Evolutionary conservation across 306 rosid species (phyloP).

Genomic region (Begonia masoniana): DNA sequence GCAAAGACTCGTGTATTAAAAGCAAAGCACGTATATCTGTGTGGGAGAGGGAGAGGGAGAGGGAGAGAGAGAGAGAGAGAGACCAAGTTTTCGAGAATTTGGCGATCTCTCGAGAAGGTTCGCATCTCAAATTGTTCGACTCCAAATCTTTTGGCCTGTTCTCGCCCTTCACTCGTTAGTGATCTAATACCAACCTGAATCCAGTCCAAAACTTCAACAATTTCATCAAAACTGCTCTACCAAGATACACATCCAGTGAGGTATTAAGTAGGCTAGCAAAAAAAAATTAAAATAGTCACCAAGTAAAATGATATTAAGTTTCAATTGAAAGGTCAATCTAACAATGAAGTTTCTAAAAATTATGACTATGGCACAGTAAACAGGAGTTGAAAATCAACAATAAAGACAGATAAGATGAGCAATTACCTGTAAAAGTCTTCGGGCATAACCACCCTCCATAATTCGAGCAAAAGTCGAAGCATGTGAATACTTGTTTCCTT

Average conservation of each 20-base stretch:
- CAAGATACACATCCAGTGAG: too few species aligned
- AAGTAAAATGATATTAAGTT: too few species aligned
- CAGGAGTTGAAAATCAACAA: too few species aligned
- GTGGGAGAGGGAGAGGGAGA: slow-evolving; percentile 12
- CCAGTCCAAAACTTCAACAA: slow-evolving; percentile 8
- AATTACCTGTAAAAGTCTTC: slow-evolving; percentile 85
- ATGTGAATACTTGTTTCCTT: slow-evolving; percentile 84
- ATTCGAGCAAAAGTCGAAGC: slow-evolving; percentile 97
- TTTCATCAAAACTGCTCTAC: too few species aligned
- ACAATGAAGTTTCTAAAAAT: too few species aligned
- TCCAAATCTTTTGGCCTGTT: slow-evolving; percentile 77
- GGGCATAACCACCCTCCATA: slow-evolving; percentile 93
- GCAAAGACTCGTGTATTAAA: too few species aligned
- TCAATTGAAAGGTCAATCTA: too few species aligned
- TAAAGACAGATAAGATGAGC: too few species aligned
- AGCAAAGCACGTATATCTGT: background rate
- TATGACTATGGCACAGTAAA: too few species aligned
- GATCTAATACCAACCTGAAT: slow-evolving; percentile 86
- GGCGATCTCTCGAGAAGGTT: slow-evolving; percentile 65
- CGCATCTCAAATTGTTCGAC: slow-evolving; percentile 96
- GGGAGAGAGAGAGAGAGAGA: slow-evolving; percentile 14
- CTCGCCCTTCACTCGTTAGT: slow-evolving; percentile 74
- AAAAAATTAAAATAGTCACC: too few species aligned
- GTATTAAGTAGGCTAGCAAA: too few species aligned
- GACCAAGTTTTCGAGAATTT: slow-evolving; percentile 72